These are phyloP conservation scores for Ophiosphaerella herpotricha DNA, from an alignment of 2,329 filamentous ascomycete species.

Conservation along the genomic window DNA sequence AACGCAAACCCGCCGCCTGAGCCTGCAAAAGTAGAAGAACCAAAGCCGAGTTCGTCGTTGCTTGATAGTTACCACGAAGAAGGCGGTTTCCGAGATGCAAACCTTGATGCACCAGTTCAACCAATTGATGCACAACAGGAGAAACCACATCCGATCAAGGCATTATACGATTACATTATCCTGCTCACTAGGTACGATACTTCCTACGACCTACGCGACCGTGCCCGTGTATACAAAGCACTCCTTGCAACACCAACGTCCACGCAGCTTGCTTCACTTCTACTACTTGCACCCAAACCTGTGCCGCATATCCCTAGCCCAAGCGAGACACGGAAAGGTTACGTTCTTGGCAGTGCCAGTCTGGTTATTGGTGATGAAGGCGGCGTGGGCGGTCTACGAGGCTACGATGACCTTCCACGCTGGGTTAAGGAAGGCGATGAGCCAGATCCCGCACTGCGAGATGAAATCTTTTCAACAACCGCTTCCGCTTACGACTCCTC, in stretches of 20 bases:
- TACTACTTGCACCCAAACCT: slow-evolving; percentile 91
- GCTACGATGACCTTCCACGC: slow-evolving; percentile 80
- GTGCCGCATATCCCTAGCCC: slow-evolving; percentile 89
- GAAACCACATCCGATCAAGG: slow-evolving; percentile 69
- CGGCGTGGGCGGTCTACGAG: slow-evolving; percentile 69
- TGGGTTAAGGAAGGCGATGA: slow-evolving; percentile 84
- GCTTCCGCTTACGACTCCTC: slow-evolving; percentile 37
- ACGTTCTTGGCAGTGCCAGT: slow-evolving; percentile 81
- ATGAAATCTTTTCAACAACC: slow-evolving; percentile 49
- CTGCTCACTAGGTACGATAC: slow-evolving; percentile 89
- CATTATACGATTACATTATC: slow-evolving; percentile 83
- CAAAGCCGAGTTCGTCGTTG: slow-evolving; percentile 24
- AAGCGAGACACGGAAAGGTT: slow-evolving; percentile 78
- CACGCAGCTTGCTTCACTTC: slow-evolving; percentile 83
- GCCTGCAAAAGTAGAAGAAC: slow-evolving; percentile 40
- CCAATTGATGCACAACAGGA: slow-evolving; percentile 31
- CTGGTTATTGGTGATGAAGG: slow-evolving; percentile 80
- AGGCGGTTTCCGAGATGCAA: slow-evolving; percentile 38
- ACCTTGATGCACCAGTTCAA: slow-evolving; percentile 21
- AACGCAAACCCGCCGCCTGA: slow-evolving; percentile 61
- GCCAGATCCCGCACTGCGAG: slow-evolving; percentile 74
- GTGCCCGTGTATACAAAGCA: slow-evolving; percentile 83
- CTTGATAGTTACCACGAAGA: slow-evolving; percentile 41
- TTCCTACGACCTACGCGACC: slow-evolving; percentile 92
- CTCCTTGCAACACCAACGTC: slow-evolving; percentile 75